These are phyloP conservation scores for Amoebophrya sp. DNA, from an alignment of 169 alveolate genomes.

Conservation along the genomic window DNA sequence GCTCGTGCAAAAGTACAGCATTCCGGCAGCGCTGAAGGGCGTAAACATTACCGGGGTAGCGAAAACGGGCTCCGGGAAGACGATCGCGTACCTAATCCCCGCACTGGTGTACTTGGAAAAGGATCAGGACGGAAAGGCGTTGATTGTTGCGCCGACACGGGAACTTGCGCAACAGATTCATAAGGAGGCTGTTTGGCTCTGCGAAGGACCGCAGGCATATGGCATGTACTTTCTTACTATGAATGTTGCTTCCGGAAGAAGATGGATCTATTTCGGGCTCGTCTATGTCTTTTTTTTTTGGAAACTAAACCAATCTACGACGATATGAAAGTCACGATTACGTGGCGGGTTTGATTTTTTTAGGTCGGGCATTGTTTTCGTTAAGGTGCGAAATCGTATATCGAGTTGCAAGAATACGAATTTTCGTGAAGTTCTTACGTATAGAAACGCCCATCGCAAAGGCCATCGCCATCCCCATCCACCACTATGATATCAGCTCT, in stretches of 20 bases:
- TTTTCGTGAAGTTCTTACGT: background rate
- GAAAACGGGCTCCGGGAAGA: constrained; percentile 92
- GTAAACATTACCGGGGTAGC: constrained; percentile 40
- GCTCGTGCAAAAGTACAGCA: background rate
- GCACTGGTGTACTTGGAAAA: constrained; percentile 47
- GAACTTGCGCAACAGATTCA: constrained; percentile 81
- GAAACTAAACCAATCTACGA: no score
- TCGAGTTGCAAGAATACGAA: background rate
- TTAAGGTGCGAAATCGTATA: background rate
- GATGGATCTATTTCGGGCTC: no score
- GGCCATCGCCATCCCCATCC: no score
- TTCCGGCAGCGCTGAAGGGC: background rate
- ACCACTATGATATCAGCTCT: background rate
- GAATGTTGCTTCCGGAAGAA: no score
- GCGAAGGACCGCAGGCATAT: background rate
- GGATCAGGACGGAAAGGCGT: constrained; percentile 22
- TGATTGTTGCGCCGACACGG: constrained; percentile 84
- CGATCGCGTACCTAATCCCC: constrained; percentile 88
- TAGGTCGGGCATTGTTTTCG: background rate
- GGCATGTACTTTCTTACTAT: background rate
- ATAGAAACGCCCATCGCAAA: no score
- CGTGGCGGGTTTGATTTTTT: no score
- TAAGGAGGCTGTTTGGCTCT: constrained; percentile 42
- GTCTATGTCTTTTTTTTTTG: no score
- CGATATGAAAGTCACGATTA: no score